These are phyloP conservation scores for Starmera pachycereana DNA, from an alignment of 805 yeast species.

Conservation along the genomic window DNA sequence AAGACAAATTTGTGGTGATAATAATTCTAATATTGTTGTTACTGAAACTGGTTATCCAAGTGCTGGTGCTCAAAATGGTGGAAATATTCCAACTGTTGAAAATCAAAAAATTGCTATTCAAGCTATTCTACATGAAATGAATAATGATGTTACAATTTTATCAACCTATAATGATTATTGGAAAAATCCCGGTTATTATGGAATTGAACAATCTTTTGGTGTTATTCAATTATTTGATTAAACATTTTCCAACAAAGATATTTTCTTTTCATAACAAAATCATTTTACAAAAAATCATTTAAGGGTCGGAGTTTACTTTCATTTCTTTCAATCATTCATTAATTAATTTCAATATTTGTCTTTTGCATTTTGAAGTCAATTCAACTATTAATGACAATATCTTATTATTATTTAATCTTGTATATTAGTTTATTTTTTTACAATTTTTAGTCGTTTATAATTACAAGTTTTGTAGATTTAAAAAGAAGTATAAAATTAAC, in stretches of 20 bases:
- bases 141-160: conserved; percentile 57
- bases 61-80: conserved; percentile 60
- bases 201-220: conserved; percentile 85
- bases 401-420: no score
- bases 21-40: conserved; percentile 39
- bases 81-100: conserved; percentile 54
- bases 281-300: no score
- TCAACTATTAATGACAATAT: no score
- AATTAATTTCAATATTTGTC: no score
- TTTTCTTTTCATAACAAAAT: not conserved
- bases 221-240: conserved; percentile 24
- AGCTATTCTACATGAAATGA: conserved; percentile 46
- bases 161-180: conserved; percentile 80
- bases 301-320: no score
- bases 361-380: no score
- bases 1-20: conserved; percentile 40
- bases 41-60: conserved; percentile 91
- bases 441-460: no score
- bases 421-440: no score
- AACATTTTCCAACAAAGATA: not conserved
- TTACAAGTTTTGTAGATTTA: no score
- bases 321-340: no score
- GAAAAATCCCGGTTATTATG: conserved; percentile 78
- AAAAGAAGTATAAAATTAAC: no score
- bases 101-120: conserved; percentile 68